These are phyloP conservation scores for Chytridium lagenaria DNA, from an alignment of 371 early-diverging fungal species.

Conservation along the genomic window DNA sequence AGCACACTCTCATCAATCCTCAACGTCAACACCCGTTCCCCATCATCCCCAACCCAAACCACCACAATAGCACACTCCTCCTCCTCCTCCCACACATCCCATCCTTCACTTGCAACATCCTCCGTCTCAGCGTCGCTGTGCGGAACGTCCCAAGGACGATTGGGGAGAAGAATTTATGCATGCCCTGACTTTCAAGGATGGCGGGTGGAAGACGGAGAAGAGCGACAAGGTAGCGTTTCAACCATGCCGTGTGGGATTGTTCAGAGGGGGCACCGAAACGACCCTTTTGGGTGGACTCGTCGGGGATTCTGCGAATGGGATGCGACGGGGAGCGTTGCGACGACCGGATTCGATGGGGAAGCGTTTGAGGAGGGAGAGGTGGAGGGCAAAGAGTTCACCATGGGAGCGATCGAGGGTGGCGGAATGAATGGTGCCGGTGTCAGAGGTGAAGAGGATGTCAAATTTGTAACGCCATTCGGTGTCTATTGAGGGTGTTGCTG, in stretches of 20 bases:
- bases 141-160: constrained; percentile 7
- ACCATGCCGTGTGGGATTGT: neutral
- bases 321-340: neutral
- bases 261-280: constrained; percentile 1
- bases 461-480: constrained; percentile 11
- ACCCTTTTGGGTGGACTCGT: neutral
- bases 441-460: constrained; percentile 5
- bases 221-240: neutral
- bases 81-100: constrained; percentile 6
- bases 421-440: neutral
- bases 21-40: neutral
- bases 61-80: constrained; percentile 9
- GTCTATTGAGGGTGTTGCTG: neutral
- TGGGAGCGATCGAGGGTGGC: neutral
- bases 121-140: neutral
- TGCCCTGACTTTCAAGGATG: constrained; percentile 2
- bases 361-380: neutral
- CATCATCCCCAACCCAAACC: neutral
- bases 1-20: constrained; percentile 6
- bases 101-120: neutral
- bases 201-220: neutral
- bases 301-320: constrained; percentile 6
- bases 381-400: constrained; percentile 7
- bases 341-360: constrained; percentile 1
- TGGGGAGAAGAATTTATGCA: constrained; percentile 7